Evolutionary conservation across 352 stramenopile genomes (phyloP), one percentile per base, ranked within the genome.

Genomic region (Salisapilia sapeloensis): DNA sequence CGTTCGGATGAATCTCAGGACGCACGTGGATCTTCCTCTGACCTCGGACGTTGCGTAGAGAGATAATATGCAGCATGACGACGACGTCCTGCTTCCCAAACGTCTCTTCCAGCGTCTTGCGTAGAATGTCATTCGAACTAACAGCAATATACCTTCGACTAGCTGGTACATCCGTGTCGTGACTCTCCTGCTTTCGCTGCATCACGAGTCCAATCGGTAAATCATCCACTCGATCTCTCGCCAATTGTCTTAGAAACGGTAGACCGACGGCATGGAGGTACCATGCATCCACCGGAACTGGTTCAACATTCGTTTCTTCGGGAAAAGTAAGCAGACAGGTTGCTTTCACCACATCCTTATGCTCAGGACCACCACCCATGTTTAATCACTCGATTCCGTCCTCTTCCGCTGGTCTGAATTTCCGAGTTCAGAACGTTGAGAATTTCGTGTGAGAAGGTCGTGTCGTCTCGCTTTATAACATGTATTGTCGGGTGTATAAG

Each of bases 321-420:
- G 72, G 72, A 42, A 87, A 87, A 44, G 72, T 87, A 42, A 87
- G 50, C 29, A 87, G 57, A 47, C 72, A 87, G 31, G 67, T 83
- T 39, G 72, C 62, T 42, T 64, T 62, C 60, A 87, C 72, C 27
- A 87, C 66, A 40, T 87, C 72, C 18, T 58, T 55, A 40, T 39
- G 75, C 20, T 52, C 44, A 5, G 69, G 67, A 15, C 72, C 71
- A 33, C 72, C 72, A 26, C 71, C 72, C 71, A 87, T 87, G 3
- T 17, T 6, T 5, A 8, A 40, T n/a, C 24, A 28, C 9, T n/a
- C 24, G 9, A n/a, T n/a, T 28, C 9, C 24, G 9, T n/a, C 24
- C 24, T 28, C 24, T n/a, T 9, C 9, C n/a, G n/a, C 24, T 28
- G 9, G 9, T 28, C n/a, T n/a, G n/a, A n/a, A n/a, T n/a, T n/a